Conservation (phyloP, 2,329 filamentous ascomycete species). For the Cladosporium velox region DNA sequence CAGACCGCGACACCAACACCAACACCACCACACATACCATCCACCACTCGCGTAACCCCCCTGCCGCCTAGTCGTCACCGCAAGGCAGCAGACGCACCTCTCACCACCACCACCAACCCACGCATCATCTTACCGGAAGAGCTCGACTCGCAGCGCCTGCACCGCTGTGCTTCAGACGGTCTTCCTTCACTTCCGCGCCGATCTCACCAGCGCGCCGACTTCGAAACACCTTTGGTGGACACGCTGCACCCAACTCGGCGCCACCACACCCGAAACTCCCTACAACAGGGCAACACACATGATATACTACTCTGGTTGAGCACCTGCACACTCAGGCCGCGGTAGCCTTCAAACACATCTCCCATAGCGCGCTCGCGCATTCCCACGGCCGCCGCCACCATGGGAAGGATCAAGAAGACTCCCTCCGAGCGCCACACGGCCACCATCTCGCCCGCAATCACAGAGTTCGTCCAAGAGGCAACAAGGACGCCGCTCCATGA, state of each 20-base stretch:
- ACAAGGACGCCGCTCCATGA: conserved; percentile 70
- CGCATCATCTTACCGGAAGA: conserved; percentile 4
- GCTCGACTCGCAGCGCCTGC: conserved; percentile 17
- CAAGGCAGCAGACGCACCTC: conserved; percentile 13
- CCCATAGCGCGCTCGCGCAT: conserved; percentile 16
- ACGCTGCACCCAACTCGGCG: background rate
- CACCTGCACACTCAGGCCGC: conserved; percentile 16
- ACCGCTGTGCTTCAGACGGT: conserved; percentile 19
- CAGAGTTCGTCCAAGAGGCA: conserved; percentile 73
- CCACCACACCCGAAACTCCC: background rate
- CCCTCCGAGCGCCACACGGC: conserved; percentile 56
- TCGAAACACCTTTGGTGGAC: background rate
- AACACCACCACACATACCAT: background rate
- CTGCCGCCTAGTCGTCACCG: background rate
- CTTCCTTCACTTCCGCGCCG: conserved; percentile 13
- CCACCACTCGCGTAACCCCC: background rate
- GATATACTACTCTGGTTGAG: conserved; percentile 3
- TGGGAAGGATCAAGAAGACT: conserved; percentile 59
- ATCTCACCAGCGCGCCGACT: conserved; percentile 7
- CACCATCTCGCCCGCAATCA: conserved; percentile 78
- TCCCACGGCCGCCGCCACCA: conserved; percentile 28
- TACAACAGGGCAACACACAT: conserved; percentile 2
- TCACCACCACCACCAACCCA: background rate
- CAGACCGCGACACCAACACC: conserved; percentile 1
- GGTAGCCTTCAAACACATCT: conserved; percentile 15